Conservation (phyloP, 768 basidiomycete genomes). For the Xerocomellus amylosporus region DNA sequence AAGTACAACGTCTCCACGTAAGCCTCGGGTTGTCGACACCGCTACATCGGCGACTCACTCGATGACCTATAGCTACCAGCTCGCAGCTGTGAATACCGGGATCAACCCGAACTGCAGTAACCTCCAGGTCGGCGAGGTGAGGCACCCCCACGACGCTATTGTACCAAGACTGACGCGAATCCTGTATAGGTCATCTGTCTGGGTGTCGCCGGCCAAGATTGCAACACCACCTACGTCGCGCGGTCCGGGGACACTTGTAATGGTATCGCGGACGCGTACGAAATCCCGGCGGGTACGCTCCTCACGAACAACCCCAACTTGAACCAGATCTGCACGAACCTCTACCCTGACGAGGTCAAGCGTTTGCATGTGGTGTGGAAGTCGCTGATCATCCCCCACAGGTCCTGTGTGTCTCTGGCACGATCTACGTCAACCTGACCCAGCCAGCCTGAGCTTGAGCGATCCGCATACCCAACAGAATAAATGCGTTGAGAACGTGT, state of each 20-base stretch:
- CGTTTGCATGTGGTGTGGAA: neutral
- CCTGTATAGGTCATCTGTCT: slow-evolving; percentile 49
- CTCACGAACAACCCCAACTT: slow-evolving; percentile 66
- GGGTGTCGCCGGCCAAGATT: slow-evolving; percentile 56
- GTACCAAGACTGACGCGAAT: neutral
- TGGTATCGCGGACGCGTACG: slow-evolving; percentile 38
- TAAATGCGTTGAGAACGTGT: neutral
- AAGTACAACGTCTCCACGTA: slow-evolving; percentile 61
- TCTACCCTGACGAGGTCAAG: slow-evolving; percentile 57
- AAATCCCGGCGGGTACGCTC: slow-evolving; percentile 46
- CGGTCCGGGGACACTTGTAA: slow-evolving; percentile 50
- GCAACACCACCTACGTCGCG: slow-evolving; percentile 48
- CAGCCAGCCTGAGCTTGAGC: slow-evolving; percentile 5
- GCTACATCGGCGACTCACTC: neutral
- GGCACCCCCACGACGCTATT: neutral
- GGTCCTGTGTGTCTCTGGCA: slow-evolving; percentile 29
- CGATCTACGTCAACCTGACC: slow-evolving; percentile 24
- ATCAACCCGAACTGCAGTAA: slow-evolving; percentile 53
- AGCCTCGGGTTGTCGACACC: slow-evolving; percentile 25
- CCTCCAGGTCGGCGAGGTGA: slow-evolving; percentile 50
- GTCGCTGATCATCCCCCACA: slow-evolving; percentile 5
- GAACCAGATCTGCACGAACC: slow-evolving; percentile 48
- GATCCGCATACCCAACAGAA: neutral
- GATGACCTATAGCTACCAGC: slow-evolving; percentile 46
- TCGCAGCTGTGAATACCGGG: slow-evolving; percentile 49